Conservation (phyloP, 2,329 filamentous ascomycete species). For the Colletotrichum cereale region DNA sequence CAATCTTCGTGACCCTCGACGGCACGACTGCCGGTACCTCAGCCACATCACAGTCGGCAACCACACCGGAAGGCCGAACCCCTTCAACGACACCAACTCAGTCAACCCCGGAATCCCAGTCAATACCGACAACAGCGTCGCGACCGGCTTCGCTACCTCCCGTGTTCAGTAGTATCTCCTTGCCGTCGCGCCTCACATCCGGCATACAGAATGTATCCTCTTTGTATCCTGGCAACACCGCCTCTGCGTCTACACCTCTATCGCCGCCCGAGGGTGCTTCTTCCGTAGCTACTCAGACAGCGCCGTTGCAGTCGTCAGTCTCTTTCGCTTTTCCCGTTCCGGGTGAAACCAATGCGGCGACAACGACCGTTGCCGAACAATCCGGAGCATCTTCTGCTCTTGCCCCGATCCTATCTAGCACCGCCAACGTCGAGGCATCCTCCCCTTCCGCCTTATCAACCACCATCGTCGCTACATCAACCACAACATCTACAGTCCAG, state of each 20-base stretch:
- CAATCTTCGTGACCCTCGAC: conserved; percentile 39
- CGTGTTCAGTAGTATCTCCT: conserved; percentile 28
- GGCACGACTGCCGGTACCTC: conserved; percentile 2
- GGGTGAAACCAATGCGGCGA: neutral
- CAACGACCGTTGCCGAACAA: neutral
- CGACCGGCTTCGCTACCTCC: conserved; percentile 16
- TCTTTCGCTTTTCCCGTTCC: conserved; percentile 35
- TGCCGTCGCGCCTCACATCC: conserved; percentile 24
- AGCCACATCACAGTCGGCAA: conserved; percentile 5
- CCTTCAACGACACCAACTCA: conserved; percentile 2
- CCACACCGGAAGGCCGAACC: neutral
- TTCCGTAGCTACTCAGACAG: neutral
- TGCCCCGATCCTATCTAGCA: conserved; percentile 9
- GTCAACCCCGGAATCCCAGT: neutral
- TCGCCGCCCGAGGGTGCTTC: neutral
- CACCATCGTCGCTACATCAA: neutral
- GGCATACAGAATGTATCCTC: conserved; percentile 14
- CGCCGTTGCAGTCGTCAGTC: conserved; percentile 15
- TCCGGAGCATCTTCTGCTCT: neutral
- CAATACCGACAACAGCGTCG: conserved; percentile 1
- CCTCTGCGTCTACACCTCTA: neutral
- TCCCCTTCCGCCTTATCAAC: neutral
- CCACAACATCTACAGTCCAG: neutral
- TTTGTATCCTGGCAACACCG: neutral
- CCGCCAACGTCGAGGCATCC: neutral